Evolutionary conservation across 306 rosid species (phyloP).

Genomic region (Cucurbita moschata): DNA sequence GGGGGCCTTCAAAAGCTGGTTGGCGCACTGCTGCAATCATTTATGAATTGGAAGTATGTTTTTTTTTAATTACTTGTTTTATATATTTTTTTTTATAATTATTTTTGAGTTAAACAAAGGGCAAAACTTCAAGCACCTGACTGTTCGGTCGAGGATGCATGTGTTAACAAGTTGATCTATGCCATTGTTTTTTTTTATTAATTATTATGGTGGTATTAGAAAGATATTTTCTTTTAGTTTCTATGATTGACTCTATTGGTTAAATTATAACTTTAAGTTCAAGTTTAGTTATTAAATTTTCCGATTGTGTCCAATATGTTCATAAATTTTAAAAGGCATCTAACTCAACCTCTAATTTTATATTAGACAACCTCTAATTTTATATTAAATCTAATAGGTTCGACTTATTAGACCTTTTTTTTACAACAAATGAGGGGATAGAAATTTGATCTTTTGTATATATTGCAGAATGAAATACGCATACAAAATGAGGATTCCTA

Average conservation of each 20-base stretch:
- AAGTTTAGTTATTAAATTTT: not conserved
- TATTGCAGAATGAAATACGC: slow-evolving; percentile 66
- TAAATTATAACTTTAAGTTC: not conserved
- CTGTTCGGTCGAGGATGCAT: too few species aligned
- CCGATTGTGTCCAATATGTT: not conserved
- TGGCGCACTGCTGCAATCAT: slow-evolving; percentile 99
- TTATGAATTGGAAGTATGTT: slow-evolving; percentile 70
- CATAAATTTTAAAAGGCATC: not conserved
- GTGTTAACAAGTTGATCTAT: too few species aligned
- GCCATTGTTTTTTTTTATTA: too few species aligned
- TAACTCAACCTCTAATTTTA: not conserved
- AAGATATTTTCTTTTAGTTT: not conserved
- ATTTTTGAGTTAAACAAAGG: too few species aligned
- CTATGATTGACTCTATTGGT: not conserved
- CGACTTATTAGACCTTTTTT: not conserved
- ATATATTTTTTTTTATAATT: too few species aligned
- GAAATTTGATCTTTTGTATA: not conserved
- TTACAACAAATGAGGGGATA: not conserved
- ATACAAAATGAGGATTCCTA: slow-evolving; percentile 63
- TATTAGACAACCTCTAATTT: not conserved
- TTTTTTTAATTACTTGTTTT: not conserved
- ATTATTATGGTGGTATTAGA: too few species aligned
- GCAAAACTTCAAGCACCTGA: too few species aligned
- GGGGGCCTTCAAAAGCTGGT: slow-evolving; percentile 96
- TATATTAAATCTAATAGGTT: not conserved